phyloP scores from a whole-genome alignment of 306 rosid genomes.

The Bauhinia variegata region DNA sequence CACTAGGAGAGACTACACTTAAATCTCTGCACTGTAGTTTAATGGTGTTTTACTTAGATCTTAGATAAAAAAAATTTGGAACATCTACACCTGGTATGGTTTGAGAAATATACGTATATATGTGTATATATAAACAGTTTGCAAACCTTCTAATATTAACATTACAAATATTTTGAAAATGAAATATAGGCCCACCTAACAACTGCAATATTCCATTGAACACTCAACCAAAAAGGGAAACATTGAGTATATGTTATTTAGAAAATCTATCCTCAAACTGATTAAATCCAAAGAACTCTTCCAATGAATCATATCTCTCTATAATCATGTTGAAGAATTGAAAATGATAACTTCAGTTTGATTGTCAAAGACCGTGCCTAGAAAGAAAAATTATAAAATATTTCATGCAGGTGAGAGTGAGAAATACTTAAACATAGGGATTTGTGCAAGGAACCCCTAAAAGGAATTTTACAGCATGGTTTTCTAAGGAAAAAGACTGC shows the following conservation, averaged over 20 bases:
- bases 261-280: background rate
- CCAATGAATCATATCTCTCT: constrained; percentile 6
- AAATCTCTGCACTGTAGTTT: constrained; percentile 23
- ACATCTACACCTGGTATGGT: background rate
- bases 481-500: constrained; percentile 14
- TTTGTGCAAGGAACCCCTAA: too few relatives aligned
- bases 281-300: constrained; percentile 2
- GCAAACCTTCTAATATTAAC: too few relatives aligned
- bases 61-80: background rate
- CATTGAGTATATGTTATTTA: too few relatives aligned
- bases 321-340: background rate
- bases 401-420: background rate
- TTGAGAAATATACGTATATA: too few relatives aligned
- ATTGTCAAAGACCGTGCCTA: constrained; percentile 10
- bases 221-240: background rate
- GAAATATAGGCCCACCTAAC: background rate
- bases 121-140: too few relatives aligned
- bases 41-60: background rate
- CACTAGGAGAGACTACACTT: constrained; percentile 22
- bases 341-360: constrained; percentile 6
- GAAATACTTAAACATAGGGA: constrained; percentile 9
- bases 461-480: constrained; percentile 18
- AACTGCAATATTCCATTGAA: background rate
- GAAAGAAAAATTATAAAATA: background rate
- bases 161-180: background rate